Evolutionary conservation across 2,329 filamentous ascomycete genomes (phyloP).

Genomic region (Pyricularia sp.): DNA sequence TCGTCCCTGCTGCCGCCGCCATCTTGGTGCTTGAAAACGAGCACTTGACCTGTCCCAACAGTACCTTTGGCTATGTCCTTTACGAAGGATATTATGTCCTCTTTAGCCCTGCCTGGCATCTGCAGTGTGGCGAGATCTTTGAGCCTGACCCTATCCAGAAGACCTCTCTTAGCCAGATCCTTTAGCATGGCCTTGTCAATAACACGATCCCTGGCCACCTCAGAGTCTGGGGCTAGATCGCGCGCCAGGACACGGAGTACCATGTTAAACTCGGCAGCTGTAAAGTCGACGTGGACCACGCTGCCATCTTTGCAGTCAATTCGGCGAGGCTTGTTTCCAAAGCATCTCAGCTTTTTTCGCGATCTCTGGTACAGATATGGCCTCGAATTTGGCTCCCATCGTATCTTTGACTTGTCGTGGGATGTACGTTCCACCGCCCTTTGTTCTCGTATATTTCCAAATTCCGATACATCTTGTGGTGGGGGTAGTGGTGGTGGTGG

Average conservation of each 20-base stretch:
- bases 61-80: constrained; percentile 17
- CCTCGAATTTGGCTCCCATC: neutral
- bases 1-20: constrained; percentile 14
- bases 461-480: neutral
- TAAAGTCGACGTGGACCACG: constrained; percentile 34
- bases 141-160: neutral
- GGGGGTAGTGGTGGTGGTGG: neutral
- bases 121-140: constrained; percentile 5
- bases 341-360: neutral
- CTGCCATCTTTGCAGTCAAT: constrained; percentile 2
- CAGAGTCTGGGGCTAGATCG: neutral
- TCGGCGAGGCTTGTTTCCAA: neutral
- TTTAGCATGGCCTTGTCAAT: neutral
- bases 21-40: constrained; percentile 20
- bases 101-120: constrained; percentile 13
- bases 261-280: constrained; percentile 20
- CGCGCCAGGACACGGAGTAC: neutral
- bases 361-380: neutral
- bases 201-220: neutral
- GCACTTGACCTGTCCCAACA: constrained; percentile 8
- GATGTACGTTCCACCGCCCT: neutral
- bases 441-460: neutral
- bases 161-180: neutral
- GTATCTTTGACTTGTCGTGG: neutral
- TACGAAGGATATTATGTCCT: constrained; percentile 24